These are phyloP conservation scores for Lyophyllum atratum DNA, from an alignment of 768 basidiomycete species.

Conservation along the genomic window DNA sequence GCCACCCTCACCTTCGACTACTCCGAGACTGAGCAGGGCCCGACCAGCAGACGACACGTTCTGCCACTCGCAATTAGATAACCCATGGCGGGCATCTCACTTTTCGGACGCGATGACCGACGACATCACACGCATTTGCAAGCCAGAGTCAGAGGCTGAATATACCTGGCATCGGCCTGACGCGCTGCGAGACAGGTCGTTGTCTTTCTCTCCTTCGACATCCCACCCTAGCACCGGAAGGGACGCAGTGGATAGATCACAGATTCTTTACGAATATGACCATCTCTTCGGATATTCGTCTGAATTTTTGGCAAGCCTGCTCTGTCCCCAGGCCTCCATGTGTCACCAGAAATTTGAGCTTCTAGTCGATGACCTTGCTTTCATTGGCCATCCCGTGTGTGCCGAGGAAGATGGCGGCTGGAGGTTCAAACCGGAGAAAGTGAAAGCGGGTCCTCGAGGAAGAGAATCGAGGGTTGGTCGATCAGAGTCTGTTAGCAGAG, in stretches of 20 bases:
- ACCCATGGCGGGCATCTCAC: conserved; percentile 72
- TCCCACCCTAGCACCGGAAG: conserved; percentile 52
- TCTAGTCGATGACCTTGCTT: conserved; percentile 86
- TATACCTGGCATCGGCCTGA: conserved; percentile 67
- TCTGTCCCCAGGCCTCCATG: conserved; percentile 76
- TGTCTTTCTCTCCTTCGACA: conserved; percentile 49
- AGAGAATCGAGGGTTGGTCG: conserved; percentile 49
- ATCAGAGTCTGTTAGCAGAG: conserved; percentile 32
- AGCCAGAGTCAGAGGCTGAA: conserved; percentile 38
- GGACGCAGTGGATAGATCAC: conserved; percentile 41
- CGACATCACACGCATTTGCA: conserved; percentile 21
- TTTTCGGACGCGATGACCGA: conserved; percentile 37
- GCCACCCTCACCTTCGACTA: conserved; percentile 71
- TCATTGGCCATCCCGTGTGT: conserved; percentile 94
- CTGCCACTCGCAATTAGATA: conserved; percentile 60
- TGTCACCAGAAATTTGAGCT: conserved; percentile 97
- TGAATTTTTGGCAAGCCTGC: conserved; percentile 77
- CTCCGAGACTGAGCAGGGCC: conserved; percentile 73
- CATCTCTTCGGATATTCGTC: conserved; percentile 78
- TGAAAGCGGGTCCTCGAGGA: conserved; percentile 52
- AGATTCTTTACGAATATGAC: conserved; percentile 56
- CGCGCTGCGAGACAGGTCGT: conserved; percentile 47
- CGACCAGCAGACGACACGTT: conserved; percentile 44
- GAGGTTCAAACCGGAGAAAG: conserved; percentile 70
- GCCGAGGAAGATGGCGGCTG: conserved; percentile 72